Evolutionary conservation across 78 protist species (phyloP).

Genomic region (Diacronema lutheri): DNA sequence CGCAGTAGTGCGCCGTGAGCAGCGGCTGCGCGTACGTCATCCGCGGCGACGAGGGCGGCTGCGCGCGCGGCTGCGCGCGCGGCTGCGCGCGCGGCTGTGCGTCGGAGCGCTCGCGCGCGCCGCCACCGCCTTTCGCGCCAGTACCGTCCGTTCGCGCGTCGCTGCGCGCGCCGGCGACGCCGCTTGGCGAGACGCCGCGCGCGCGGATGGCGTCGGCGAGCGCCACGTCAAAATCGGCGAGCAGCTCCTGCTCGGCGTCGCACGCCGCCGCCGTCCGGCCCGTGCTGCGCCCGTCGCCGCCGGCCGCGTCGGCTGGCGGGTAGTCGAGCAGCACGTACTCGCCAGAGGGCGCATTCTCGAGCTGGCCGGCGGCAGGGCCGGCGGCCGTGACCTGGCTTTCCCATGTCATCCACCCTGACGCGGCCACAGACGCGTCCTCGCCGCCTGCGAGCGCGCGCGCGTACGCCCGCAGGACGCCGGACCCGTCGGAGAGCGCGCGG

Average conservation of each 20-base stretch:
- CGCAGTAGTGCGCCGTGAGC: slow-evolving; percentile 15
- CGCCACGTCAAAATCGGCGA: neutral
- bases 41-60: neutral
- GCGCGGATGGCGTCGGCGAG: neutral
- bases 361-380: too few species aligned
- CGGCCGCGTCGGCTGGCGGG: too few species aligned
- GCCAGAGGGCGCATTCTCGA: neutral
- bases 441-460: too few species aligned
- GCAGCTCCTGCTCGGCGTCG: neutral
- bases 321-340: too few species aligned
- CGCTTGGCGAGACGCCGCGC: neutral
- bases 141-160: too few species aligned
- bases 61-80: neutral
- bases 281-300: neutral
- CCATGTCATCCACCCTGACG: neutral
- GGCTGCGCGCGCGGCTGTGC: neutral
- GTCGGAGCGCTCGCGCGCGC: too few species aligned
- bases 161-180: neutral
- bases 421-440: neutral
- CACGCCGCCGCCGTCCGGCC: neutral
- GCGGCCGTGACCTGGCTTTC: neutral
- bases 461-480: neutral
- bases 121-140: too few species aligned
- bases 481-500: neutral
- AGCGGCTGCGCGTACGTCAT: slow-evolving; percentile 18